Base-by-base conservation (phyloP, 1,139 yeast genomes). In the Nakaseomyces uthaithaninus region DNA sequence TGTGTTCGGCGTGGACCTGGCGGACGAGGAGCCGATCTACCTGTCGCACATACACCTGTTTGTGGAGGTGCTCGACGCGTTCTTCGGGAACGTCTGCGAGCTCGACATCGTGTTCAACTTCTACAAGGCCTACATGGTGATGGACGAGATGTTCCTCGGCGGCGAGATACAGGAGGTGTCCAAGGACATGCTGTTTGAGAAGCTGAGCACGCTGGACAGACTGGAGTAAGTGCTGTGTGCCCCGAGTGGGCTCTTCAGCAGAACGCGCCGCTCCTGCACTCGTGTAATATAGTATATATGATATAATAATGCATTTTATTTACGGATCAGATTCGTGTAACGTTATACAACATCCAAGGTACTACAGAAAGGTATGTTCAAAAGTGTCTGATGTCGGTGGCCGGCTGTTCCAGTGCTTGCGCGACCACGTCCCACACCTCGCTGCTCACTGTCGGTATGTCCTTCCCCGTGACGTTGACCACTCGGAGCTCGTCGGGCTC, bases 71-170 rank as follows among this genome's bases (percentile, higher is more conserved):
- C 66, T 91, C 45, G 98, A 91, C 59, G 71, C 79, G 5, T 86
- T 82, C 60, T 91, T 91, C 55, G 74, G 75, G 39, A 87, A 81
- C 54, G 98, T 91, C n/a, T 89, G 97, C 64, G 98, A 91, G 63
- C 70, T 91, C 52, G 98, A 91, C 59, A 71, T 85, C 44, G 87
- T 85, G 17, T 84, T 83, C 64, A 82, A 82, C 59, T 84, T 84
- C 60, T 76, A 78, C 63, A 81, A 79, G 58, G 73, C 81, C 19
- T 80, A 83, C 58, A 67, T 69, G 47, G 76, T 83, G 10, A 58
- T 84, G 45, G 94, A 84, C 57, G 93, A 83, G 57, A 69, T 84
- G 54, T 81, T 77, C 56, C 59, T 80, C 39, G 89, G 85, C 8
- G 94, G 94, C 8, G 93, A 84, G 56, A 66, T 83, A 16, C 83